Evolutionary conservation across 345 rosid genomes (phyloP).

Genomic region (Melaleuca quinquenervia): DNA sequence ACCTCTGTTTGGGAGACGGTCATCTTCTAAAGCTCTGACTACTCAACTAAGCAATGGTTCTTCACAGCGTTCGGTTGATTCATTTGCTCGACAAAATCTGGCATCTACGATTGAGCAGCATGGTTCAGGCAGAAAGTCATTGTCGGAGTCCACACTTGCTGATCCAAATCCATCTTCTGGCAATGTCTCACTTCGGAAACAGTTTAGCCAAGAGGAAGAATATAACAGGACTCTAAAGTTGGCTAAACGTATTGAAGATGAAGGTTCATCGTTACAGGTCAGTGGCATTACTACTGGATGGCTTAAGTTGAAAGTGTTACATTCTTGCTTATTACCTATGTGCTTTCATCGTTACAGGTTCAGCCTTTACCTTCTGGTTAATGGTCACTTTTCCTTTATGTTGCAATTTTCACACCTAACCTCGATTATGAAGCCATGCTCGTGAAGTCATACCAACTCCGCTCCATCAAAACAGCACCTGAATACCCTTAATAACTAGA

Average conservation of each 20-base stretch:
- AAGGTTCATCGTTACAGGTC: slow-evolving; percentile 29
- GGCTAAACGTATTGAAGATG: slow-evolving; percentile 45
- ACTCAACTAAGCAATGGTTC: slow-evolving; percentile 41
- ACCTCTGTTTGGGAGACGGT: slow-evolving; percentile 39
- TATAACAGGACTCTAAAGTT: slow-evolving; percentile 27
- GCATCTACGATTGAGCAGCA: slow-evolving; percentile 77
- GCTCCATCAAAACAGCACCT: not conserved
- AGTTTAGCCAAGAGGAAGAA: slow-evolving; percentile 67
- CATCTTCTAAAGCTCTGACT: slow-evolving; percentile 36
- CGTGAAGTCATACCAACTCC: not conserved
- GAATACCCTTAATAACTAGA: not conserved
- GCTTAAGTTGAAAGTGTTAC: not conserved
- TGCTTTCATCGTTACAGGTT: not conserved
- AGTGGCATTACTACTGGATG: not conserved
- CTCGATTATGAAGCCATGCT: not conserved
- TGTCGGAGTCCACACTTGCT: slow-evolving; percentile 54
- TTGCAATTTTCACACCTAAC: not conserved
- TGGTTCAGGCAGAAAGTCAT: slow-evolving; percentile 84
- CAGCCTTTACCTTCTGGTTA: not conserved
- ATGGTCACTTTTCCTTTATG: not conserved
- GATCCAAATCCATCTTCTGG: slow-evolving; percentile 54
- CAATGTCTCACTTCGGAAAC: slow-evolving; percentile 69
- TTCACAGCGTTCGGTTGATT: slow-evolving; percentile 52
- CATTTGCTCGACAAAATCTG: slow-evolving; percentile 53
- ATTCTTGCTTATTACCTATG: not conserved